Evolutionary conservation across 2,329 filamentous ascomycete genomes (phyloP), one percentile per base, ranked within the genome.

Genomic region (Alternaria ventricosa): DNA sequence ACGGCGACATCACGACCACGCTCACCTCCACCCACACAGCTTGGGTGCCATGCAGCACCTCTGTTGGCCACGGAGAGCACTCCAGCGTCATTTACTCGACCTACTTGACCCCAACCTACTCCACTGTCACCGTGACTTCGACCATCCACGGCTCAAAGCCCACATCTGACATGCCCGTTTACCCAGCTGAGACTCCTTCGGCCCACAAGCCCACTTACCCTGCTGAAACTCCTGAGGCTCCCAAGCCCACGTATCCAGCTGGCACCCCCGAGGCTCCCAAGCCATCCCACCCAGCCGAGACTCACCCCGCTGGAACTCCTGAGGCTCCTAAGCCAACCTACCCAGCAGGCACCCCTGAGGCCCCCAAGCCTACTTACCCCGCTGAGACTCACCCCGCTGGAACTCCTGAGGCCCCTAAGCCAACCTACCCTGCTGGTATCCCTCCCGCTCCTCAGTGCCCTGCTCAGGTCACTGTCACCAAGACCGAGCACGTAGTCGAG

Each of bases 41-140:
- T 4, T 82, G 77, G 66, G 75, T 81, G 13, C 79, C 79, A 36
- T 77, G 74, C 72, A 79, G 75, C 6, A 79, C 78, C 7, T 62
- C 76, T 13, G 74, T 81, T 36, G 78, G 74, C 53, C 70, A 74
- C n/a, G 57, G 70, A 66, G 59, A 76, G 71, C 47, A 60, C 57
- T 18, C 71, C 6, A 74, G 70, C 36, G 72, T 70, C n/a, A 41
- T 63, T 25, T 81, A 80, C 74, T 78, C 75, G 4, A 81, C 80
- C 57, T 82, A 78, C 71, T 67, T 82, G n/a, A 80, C 78, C 6
- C 58, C 75, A 6, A 71, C 71, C n/a, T 77, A 73, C 69, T 71
- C 70, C 60, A 71, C 77, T 1, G 73, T 74, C 1, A 74, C 67
- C 43, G 70, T 75, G 53, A 72, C 72, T 22, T 76, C 75, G 44